Base-by-base conservation (phyloP, 2,329 filamentous ascomycete genomes). In the Colletotrichum australisinense region DNA sequence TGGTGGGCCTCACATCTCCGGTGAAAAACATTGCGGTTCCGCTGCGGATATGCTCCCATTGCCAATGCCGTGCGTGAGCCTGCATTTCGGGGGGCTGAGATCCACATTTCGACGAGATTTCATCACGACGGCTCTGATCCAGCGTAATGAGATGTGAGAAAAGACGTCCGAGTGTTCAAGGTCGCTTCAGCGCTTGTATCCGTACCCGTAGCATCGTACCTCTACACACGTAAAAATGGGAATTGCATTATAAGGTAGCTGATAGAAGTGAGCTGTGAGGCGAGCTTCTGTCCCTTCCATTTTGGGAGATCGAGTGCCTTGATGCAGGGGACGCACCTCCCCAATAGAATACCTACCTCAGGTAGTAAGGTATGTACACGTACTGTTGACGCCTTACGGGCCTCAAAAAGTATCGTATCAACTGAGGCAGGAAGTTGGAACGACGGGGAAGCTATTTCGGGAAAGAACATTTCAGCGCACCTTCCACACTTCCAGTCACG, bases 1-100 rank as follows among this genome's bases (percentile, higher is more conserved):
- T 22, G 62, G 64, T 62, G 64, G 69, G 57, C 32, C 65, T 64
- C 64, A 52, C 63, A 59, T 60, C 46, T 60, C 46, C 55, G 63
- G 68, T 32, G 22, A 26, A 16, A 53, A 53, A 42, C 42, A 56
- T 55, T 28, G 53, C 68, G 63, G 56, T 32, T 60, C 24, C 24
- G 12, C 46, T 55, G 19, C 46, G 30, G 62, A 64, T 16, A 64
- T 64, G 42, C 42, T 69, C 42, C 32, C 59, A 55, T 12, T 30
- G 11, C 35, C 28, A 52, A 57, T 22, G 16, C 19, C 26, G 32
- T 35, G 30, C 46, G 14, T 42, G 42, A 49, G 42, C 42, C 42
- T 49, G 42, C 19, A 49, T 49, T 49, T 49, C 42, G 42, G 42
- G 42, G 42, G 19, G 19, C 35, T 56, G 24, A 22, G 53, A 16